Conservation (phyloP, 2,329 filamentous ascomycete species). For the Rhexocercosporidium sp. region DNA sequence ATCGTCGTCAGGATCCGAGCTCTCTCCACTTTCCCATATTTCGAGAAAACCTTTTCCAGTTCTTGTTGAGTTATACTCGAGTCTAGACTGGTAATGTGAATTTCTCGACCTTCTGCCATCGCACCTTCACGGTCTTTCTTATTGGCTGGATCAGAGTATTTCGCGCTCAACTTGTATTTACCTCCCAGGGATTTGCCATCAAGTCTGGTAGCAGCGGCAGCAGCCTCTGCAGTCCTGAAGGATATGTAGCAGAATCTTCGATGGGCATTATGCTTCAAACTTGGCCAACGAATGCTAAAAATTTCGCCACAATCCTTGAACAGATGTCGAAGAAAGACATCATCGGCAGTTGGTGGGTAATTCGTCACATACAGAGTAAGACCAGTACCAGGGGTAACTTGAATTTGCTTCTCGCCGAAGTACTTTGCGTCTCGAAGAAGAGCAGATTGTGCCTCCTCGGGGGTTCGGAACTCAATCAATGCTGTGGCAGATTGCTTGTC, state of each 20-base stretch:
- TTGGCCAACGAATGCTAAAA: constrained; percentile 86
- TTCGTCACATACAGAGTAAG: constrained; percentile 91
- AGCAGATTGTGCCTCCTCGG: constrained; percentile 82
- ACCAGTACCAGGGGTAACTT: constrained; percentile 74
- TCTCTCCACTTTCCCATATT: constrained; percentile 76
- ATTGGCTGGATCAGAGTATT: constrained; percentile 81
- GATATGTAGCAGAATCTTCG: constrained; percentile 96
- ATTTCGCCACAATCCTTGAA: constrained; percentile 82
- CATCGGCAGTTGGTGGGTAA: constrained; percentile 79
- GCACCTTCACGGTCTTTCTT: constrained; percentile 83
- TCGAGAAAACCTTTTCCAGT: constrained; percentile 71
- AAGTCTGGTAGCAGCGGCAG: constrained; percentile 73
- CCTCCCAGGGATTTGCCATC: constrained; percentile 73
- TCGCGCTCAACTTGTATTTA: constrained; percentile 71
- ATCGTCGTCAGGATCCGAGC: constrained; percentile 74
- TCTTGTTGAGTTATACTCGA: constrained; percentile 68
- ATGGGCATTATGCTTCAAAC: constrained; percentile 84
- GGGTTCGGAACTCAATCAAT: constrained; percentile 81
- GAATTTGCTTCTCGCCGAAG: constrained; percentile 74
- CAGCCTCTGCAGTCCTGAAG: constrained; percentile 73
- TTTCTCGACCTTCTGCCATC: constrained; percentile 83
- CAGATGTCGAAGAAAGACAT: constrained; percentile 68
- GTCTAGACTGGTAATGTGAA: constrained; percentile 77
- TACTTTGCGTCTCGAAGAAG: constrained; percentile 81
- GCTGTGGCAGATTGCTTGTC: constrained; percentile 69